Conservation (phyloP, 2,329 filamentous ascomycete genomes). For the Metarhizium brunneum region DNA sequence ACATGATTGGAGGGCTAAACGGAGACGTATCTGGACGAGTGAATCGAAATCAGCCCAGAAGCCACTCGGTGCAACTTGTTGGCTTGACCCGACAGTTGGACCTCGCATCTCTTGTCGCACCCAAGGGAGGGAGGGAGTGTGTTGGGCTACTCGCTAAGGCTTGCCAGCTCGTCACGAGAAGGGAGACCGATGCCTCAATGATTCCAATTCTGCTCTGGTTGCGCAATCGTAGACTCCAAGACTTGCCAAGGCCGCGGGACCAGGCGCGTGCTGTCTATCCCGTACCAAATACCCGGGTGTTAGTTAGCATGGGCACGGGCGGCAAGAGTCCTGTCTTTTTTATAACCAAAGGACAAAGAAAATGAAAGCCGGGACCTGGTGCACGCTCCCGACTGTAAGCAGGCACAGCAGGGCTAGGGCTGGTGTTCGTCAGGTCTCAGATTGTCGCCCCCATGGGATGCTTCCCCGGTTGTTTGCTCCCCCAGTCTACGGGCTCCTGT, state of each 20-base stretch:
- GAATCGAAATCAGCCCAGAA: not conserved
- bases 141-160: not conserved
- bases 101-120: not conserved
- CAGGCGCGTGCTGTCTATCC: not conserved
- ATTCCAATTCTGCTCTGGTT: not conserved
- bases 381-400: no score
- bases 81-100: not conserved
- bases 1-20: not conserved
- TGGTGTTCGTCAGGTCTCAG: not conserved
- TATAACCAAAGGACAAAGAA: not conserved
- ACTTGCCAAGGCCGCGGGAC: not conserved
- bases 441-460: slow-evolving; percentile 1
- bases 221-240: not conserved
- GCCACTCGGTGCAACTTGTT: not conserved
- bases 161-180: not conserved
- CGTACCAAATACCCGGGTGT: not conserved
- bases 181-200: not conserved
- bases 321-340: no score
- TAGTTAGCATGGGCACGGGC: no score
- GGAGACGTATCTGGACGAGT: not conserved
- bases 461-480: slow-evolving; percentile 1
- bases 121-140: no score
- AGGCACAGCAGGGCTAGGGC: not conserved
- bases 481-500: not conserved
- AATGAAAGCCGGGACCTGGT: not conserved